These are phyloP conservation scores for Sporobolomyces roseus DNA, from an alignment of 768 basidiomycete genomes.

Conservation along the genomic window DNA sequence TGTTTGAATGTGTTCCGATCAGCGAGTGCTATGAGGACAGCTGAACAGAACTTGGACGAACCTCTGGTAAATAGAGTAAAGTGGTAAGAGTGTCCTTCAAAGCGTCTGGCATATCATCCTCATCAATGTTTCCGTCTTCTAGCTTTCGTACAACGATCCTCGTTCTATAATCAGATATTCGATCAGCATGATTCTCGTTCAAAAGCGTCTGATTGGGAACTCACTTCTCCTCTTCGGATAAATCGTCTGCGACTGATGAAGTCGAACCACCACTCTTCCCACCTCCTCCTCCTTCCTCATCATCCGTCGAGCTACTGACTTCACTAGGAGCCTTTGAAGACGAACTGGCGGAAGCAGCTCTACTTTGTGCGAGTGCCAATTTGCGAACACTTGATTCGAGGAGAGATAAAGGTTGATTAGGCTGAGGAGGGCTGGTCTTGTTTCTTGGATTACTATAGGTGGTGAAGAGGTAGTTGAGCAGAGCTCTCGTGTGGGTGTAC, in stretches of 20 bases:
- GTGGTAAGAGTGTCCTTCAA: slow-evolving; percentile 29
- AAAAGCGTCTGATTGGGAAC: background rate
- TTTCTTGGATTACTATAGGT: slow-evolving; percentile 19
- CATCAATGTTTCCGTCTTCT: slow-evolving; percentile 26
- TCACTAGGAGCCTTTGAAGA: slow-evolving; percentile 31
- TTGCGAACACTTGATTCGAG: slow-evolving; percentile 36
- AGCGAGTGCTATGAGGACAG: background rate
- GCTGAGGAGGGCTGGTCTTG: slow-evolving; percentile 14
- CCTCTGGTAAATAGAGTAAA: slow-evolving; percentile 17
- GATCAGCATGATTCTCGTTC: background rate
- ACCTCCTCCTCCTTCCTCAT: slow-evolving; percentile 26
- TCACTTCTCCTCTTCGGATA: slow-evolving; percentile 29
- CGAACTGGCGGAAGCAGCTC: slow-evolving; percentile 23
- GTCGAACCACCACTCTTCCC: background rate
- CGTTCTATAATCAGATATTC: background rate
- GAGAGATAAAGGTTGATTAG: slow-evolving; percentile 17
- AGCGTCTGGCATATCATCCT: slow-evolving; percentile 41
- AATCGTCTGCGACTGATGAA: slow-evolving; percentile 10
- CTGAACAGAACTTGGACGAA: background rate
- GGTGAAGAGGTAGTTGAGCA: slow-evolving; percentile 32
- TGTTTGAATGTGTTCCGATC: background rate
- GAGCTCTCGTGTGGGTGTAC: slow-evolving; percentile 28
- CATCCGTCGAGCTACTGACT: slow-evolving; percentile 26
- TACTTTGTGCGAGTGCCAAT: slow-evolving; percentile 34
- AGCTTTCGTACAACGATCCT: slow-evolving; percentile 23